These are phyloP conservation scores for Lichtheimia ramosa DNA, from an alignment of 371 early-diverging fungal species.

Conservation along the genomic window DNA sequence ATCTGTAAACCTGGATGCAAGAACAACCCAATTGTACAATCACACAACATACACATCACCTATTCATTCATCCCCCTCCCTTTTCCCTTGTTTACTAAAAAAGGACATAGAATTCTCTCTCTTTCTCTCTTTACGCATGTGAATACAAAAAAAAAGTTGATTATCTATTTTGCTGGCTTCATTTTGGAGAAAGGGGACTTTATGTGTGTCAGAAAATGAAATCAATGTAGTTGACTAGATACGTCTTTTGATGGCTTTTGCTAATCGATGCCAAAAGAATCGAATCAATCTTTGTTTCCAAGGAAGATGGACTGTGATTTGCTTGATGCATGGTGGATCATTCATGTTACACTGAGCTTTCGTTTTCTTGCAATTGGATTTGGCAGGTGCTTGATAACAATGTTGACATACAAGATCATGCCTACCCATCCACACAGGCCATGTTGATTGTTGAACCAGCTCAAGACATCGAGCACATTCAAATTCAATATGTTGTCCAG, in stretches of 20 bases:
- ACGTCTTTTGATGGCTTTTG: too few relatives aligned
- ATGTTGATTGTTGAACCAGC: too few relatives aligned
- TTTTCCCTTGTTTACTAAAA: not conserved
- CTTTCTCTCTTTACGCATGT: not conserved
- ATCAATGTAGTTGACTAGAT: too few relatives aligned
- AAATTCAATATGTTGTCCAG: constrained; percentile 27
- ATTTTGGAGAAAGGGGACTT: too few relatives aligned
- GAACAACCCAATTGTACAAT: not conserved
- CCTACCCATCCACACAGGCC: not conserved
- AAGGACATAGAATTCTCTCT: not conserved
- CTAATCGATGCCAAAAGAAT: too few relatives aligned
- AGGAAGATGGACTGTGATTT: too few relatives aligned
- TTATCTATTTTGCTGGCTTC: not conserved
- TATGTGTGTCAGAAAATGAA: too few relatives aligned
- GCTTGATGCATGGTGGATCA: too few relatives aligned
- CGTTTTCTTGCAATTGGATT: too few relatives aligned
- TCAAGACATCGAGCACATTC: too few relatives aligned
- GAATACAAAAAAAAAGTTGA: not conserved
- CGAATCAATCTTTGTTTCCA: too few relatives aligned
- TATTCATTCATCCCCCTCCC: not conserved
- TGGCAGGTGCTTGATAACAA: not conserved
- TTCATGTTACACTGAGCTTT: too few relatives aligned
- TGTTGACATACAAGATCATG: constrained; percentile 3
- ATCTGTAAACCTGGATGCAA: constrained; percentile 40
- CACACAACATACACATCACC: not conserved